Percentiles rank a stretch among this genome's conserved stretches.
phyloP scores from a whole-genome alignment of 2,329 filamentous ascomycete genomes.

The Diplodia mutila region DNA sequence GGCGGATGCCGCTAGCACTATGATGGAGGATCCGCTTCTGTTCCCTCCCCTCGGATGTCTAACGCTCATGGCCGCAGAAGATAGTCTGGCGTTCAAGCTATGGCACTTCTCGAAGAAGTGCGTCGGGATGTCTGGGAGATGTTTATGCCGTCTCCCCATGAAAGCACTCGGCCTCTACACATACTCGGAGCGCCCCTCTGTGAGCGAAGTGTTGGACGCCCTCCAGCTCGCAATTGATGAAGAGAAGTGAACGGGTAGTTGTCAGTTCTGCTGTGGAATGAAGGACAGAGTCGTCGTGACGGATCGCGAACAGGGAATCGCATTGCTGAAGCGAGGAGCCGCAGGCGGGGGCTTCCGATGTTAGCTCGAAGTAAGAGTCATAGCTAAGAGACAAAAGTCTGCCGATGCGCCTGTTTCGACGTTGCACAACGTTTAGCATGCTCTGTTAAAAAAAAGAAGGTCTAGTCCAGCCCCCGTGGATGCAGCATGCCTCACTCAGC shows the following conservation, averaged over 20 bases:
- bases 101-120: slow-evolving; percentile 40
- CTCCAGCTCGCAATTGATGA: slow-evolving; percentile 13
- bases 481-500: slow-evolving; percentile 10
- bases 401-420: no score
- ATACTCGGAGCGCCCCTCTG: slow-evolving; percentile 28
- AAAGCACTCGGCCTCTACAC: slow-evolving; percentile 31
- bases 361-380: neutral
- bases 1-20: neutral
- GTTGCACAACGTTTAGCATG: neutral
- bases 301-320: neutral
- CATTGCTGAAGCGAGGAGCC: neutral
- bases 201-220: slow-evolving; percentile 29
- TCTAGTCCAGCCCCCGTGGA: slow-evolving; percentile 3
- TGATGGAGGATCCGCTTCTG: neutral
- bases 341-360: neutral
- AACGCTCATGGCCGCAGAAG: neutral
- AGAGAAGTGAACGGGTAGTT: neutral
- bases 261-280: no score
- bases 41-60: slow-evolving; percentile 31
- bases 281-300: no score
- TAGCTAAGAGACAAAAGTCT: neutral
- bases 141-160: slow-evolving; percentile 30
- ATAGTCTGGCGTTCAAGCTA: slow-evolving; percentile 36
- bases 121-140: slow-evolving; percentile 32
- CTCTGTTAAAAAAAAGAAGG: slow-evolving; percentile 8